These are phyloP conservation scores for Pleurotus salmoneostramineus DNA, from an alignment of 768 basidiomycete species.

Conservation along the genomic window DNA sequence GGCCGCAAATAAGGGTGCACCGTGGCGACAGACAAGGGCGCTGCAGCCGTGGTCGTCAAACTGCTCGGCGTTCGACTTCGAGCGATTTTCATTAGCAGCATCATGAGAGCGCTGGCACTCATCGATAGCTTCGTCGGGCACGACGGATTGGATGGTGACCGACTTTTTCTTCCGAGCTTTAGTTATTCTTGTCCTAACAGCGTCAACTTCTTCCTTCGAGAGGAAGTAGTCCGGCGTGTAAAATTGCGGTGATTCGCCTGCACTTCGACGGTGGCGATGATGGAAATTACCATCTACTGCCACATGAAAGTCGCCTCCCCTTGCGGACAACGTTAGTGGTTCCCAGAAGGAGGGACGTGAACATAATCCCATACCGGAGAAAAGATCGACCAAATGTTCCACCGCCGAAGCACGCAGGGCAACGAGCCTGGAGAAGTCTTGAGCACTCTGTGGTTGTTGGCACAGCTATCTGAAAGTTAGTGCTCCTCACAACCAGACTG, in stretches of 20 bases:
- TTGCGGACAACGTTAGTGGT: neutral
- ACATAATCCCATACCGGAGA: neutral
- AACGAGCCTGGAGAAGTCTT: neutral
- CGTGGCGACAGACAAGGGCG: slow-evolving; percentile 32
- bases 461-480: no score
- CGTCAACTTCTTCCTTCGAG: no score
- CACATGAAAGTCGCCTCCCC: slow-evolving; percentile 4
- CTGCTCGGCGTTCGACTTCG: slow-evolving; percentile 20
- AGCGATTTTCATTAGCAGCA: slow-evolving; percentile 26
- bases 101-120: slow-evolving; percentile 27
- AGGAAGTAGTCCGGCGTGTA: slow-evolving; percentile 26
- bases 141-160: neutral
- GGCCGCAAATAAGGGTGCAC: slow-evolving; percentile 28
- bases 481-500: no score
- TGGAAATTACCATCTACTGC: slow-evolving; percentile 28
- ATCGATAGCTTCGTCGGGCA: slow-evolving; percentile 30
- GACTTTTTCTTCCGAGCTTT: slow-evolving; percentile 13
- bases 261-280: slow-evolving; percentile 25
- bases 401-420: slow-evolving; percentile 8
- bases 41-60: slow-evolving; percentile 32
- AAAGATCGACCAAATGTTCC: neutral
- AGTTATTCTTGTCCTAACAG: slow-evolving; percentile 23
- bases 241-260: slow-evolving; percentile 24
- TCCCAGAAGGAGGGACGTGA: neutral
- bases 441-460: slow-evolving; percentile 4